Conservation (phyloP, 192 early-diverging fungal genomes). For the Mortierella hygrophila region DNA sequence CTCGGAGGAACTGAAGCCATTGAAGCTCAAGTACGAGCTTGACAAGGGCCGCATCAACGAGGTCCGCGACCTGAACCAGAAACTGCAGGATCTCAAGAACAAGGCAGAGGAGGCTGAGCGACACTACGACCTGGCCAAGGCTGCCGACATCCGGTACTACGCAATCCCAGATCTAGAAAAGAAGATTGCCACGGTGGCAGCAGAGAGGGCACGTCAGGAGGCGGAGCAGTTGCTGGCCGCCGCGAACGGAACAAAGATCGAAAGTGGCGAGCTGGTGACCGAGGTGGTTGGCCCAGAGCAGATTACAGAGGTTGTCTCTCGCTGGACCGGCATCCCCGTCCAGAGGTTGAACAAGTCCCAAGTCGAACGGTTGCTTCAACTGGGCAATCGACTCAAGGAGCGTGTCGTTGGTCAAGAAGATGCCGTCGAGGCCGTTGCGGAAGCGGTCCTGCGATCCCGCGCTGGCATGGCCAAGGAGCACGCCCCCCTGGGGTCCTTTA, state of each 20-base stretch:
- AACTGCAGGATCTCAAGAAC: conserved; percentile 87
- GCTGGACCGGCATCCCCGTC: conserved; percentile 98
- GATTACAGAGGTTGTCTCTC: conserved; percentile 92
- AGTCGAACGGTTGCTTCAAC: conserved; percentile 84
- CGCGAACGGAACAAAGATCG: conserved; percentile 39
- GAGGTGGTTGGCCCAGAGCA: conserved; percentile 93
- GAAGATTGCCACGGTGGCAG: conserved; percentile 79
- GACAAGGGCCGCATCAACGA: conserved; percentile 93
- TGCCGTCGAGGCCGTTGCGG: conserved; percentile 91
- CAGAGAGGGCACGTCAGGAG: conserved; percentile 74
- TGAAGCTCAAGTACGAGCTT: conserved; percentile 86
- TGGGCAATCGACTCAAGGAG: conserved; percentile 83
- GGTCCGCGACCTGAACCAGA: conserved; percentile 86
- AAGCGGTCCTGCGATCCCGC: conserved; percentile 90
- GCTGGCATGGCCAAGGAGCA: conserved; percentile 87
- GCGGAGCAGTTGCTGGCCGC: conserved; percentile 65
- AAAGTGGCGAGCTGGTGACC: conserved; percentile 72
- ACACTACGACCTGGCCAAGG: conserved; percentile 83
- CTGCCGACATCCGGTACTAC: conserved; percentile 95
- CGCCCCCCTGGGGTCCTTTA: conserved; percentile 91
- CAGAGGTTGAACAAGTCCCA: conserved; percentile 88
- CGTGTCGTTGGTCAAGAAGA: conserved; percentile 93
- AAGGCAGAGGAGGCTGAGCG: conserved; percentile 91
- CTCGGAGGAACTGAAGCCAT: conserved; percentile 89
- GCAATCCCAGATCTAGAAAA: conserved; percentile 92